These are phyloP conservation scores for Claviceps pazoutovae DNA, from an alignment of 2,329 filamentous ascomycete genomes.

Conservation along the genomic window DNA sequence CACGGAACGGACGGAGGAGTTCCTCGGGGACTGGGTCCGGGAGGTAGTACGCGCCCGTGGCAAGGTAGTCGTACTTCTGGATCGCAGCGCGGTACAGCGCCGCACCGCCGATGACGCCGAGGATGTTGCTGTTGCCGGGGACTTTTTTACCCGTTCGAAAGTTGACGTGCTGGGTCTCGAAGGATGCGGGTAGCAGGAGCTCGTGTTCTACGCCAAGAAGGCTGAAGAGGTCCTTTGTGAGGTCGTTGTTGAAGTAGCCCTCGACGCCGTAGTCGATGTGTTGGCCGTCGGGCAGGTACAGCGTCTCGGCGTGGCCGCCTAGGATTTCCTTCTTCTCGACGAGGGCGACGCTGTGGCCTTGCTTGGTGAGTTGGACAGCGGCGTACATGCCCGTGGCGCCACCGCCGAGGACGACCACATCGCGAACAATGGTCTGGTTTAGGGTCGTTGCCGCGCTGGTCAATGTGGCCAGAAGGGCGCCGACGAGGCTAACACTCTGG, in stretches of 20 bases:
- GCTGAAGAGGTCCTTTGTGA: conserved; percentile 22
- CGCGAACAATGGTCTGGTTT: conserved; percentile 5
- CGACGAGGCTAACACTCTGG: background rate
- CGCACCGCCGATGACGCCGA: background rate
- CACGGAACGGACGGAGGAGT: conserved; percentile 25
- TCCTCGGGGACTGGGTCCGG: conserved; percentile 31
- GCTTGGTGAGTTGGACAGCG: conserved; percentile 24
- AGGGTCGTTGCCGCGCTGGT: background rate
- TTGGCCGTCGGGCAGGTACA: conserved; percentile 1
- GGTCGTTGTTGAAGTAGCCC: conserved; percentile 19
- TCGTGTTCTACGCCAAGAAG: conserved; percentile 16
- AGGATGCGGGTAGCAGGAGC: conserved; percentile 3
- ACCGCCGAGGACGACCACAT: conserved; percentile 25
- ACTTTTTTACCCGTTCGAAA: conserved; percentile 5
- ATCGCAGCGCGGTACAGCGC: conserved; percentile 1
- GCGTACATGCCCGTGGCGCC: conserved; percentile 26
- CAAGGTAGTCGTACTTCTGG: conserved; percentile 1
- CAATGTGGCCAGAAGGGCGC: background rate
- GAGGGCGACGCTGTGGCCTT: conserved; percentile 22
- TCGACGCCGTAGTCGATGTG: conserved; percentile 16
- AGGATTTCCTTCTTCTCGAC: conserved; percentile 23
- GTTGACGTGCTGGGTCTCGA: conserved; percentile 10
- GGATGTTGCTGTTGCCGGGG: background rate
- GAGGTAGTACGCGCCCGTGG: conserved; percentile 15
- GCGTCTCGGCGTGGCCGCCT: conserved; percentile 29